Conservation (phyloP, 768 basidiomycete species). For the Xerocomellus amylosporus region DNA sequence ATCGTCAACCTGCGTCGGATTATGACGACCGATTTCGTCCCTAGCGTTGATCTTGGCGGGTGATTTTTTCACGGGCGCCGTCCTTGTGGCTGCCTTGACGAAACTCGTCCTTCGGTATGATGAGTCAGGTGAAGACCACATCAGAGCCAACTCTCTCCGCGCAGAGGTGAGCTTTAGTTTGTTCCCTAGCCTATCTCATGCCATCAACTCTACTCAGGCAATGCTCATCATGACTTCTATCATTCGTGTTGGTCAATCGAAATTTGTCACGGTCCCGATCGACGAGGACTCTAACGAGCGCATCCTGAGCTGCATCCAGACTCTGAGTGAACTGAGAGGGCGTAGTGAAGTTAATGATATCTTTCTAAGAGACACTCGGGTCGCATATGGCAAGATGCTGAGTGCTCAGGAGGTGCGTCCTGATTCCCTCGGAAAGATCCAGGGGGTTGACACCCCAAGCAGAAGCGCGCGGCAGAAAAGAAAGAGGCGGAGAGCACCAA, state of each 20-base stretch:
- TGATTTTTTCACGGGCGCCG: slow-evolving; percentile 95
- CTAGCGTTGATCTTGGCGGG: slow-evolving; percentile 85
- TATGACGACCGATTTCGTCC: neutral
- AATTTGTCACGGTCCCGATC: slow-evolving; percentile 90
- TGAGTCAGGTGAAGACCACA: slow-evolving; percentile 48
- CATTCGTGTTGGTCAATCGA: slow-evolving; percentile 96
- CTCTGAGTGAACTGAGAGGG: slow-evolving; percentile 75
- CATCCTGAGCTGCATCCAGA: slow-evolving; percentile 94
- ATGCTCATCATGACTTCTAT: slow-evolving; percentile 99
- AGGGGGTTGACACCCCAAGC: neutral
- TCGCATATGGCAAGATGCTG: slow-evolving; percentile 95
- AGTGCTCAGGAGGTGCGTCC: slow-evolving; percentile 78
- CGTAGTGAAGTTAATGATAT: slow-evolving; percentile 59
- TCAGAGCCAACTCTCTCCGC: slow-evolving; percentile 65
- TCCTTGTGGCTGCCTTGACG: slow-evolving; percentile 84
- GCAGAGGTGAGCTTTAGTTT: slow-evolving; percentile 62
- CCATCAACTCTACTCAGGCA: slow-evolving; percentile 44
- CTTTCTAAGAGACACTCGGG: slow-evolving; percentile 84
- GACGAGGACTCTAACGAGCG: slow-evolving; percentile 98
- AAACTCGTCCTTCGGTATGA: slow-evolving; percentile 83
- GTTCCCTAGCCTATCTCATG: neutral
- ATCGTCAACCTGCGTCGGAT: neutral
- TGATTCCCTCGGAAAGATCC: neutral
- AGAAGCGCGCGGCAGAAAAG: slow-evolving; percentile 92
- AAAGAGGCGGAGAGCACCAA: slow-evolving; percentile 75